Evolutionary conservation across 495 filamentous ascomycete genomes (phyloP).

Genomic region (Penicillium flavigenum): DNA sequence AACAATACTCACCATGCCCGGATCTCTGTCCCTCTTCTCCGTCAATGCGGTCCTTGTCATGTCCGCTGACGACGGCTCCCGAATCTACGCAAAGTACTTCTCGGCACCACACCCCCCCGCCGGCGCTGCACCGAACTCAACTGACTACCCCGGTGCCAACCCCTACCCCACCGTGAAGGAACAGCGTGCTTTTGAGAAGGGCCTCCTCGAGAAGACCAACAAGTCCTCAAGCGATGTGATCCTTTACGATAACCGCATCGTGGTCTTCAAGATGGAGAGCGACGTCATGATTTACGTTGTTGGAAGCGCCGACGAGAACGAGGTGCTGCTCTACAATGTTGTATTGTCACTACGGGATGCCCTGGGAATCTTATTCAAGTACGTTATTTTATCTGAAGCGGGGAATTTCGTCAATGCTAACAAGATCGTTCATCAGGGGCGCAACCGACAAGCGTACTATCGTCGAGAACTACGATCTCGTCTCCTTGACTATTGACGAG

Average conservation of each 20-base stretch:
- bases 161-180: conserved; percentile 89
- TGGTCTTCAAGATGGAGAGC: conserved; percentile 96
- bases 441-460: conserved; percentile 96
- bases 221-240: conserved; percentile 95
- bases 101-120: conserved; percentile 76
- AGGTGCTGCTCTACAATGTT: conserved; percentile 93
- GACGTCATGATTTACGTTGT: conserved; percentile 98
- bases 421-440: conserved; percentile 54
- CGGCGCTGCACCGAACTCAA: conserved; percentile 48
- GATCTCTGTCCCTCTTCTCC: conserved; percentile 76
- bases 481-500: conserved; percentile 91
- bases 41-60: conserved; percentile 92
- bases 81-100: conserved; percentile 97
- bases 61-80: conserved; percentile 79
- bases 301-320: conserved; percentile 89
- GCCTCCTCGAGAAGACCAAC: conserved; percentile 90
- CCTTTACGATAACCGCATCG: conserved; percentile 89
- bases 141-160: conserved; percentile 62
- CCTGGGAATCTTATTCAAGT: conserved; percentile 91
- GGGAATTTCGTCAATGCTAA: not conserved
- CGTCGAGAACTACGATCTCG: conserved; percentile 94
- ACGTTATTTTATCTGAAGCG: conserved; percentile 41
- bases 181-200: conserved; percentile 95
- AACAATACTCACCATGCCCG: conserved; percentile 40
- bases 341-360: conserved; percentile 85